These are phyloP conservation scores for Letharia columbiana DNA, from an alignment of 495 filamentous ascomycete genomes.

Conservation along the genomic window DNA sequence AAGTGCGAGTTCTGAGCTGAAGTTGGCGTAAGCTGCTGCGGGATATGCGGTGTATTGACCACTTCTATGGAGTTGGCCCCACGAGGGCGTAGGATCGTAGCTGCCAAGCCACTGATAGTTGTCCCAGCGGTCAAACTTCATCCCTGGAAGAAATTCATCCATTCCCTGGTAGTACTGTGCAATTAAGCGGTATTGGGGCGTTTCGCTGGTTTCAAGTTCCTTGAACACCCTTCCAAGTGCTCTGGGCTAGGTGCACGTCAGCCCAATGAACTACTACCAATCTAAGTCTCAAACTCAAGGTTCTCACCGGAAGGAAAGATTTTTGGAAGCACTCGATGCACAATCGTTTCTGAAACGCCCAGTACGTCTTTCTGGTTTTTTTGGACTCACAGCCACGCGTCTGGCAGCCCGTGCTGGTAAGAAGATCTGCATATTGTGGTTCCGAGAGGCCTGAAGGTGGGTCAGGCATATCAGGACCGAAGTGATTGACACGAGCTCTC, in stretches of 20 bases:
- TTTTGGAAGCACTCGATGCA: constrained; percentile 19
- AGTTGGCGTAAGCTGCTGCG: constrained; percentile 4
- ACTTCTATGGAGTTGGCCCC: constrained; percentile 10
- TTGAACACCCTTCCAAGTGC: background rate
- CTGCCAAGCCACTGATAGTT: constrained; percentile 21
- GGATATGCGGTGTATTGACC: constrained; percentile 12
- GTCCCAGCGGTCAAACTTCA: constrained; percentile 21
- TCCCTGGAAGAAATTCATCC: constrained; percentile 14
- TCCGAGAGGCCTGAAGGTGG: constrained; percentile 22
- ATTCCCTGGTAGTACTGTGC: background rate
- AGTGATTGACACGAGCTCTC: constrained; percentile 12
- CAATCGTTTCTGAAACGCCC: constrained; percentile 23
- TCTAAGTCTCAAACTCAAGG: background rate
- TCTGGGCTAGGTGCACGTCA: background rate
- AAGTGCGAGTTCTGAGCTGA: constrained; percentile 12
- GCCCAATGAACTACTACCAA: background rate
- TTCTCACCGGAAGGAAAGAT: constrained; percentile 18
- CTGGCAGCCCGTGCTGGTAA: constrained; percentile 23
- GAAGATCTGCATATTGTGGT: constrained; percentile 22
- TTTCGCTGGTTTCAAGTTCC: background rate
- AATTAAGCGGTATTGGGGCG: background rate
- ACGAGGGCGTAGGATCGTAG: constrained; percentile 5
- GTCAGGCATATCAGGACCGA: constrained; percentile 20
- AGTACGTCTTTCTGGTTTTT: constrained; percentile 22
- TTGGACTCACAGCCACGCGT: constrained; percentile 14